Evolutionary conservation across 768 basidiomycete genomes (phyloP).

Genomic region (Lactifluus subvellereus): DNA sequence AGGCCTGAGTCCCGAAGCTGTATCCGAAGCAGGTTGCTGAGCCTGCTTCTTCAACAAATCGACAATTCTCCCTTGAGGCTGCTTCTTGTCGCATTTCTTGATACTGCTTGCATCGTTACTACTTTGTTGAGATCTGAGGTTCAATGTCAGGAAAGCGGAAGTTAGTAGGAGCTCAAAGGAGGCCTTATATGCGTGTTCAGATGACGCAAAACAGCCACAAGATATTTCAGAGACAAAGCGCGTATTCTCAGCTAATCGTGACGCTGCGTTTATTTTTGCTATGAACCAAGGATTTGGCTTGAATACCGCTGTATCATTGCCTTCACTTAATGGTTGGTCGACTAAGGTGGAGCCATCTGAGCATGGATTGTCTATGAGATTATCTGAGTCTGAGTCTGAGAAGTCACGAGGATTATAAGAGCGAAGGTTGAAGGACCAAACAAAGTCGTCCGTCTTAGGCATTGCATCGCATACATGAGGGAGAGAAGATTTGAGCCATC

Average conservation of each 20-base stretch:
- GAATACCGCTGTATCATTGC: conserved; percentile 46
- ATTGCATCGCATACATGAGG: not conserved
- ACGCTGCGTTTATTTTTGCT: conserved; percentile 69
- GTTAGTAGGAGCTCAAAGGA: not conserved
- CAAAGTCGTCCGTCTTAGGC: conserved; percentile 14
- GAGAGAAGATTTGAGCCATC: no score
- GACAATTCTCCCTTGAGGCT: conserved; percentile 34
- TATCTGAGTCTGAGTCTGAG: conserved; percentile 23
- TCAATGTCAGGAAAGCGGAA: not conserved
- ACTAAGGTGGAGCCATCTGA: conserved; percentile 20
- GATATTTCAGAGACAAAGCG: not conserved
- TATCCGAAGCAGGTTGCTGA: conserved; percentile 13
- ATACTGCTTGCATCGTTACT: not conserved
- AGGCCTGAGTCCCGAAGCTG: conserved; percentile 13
- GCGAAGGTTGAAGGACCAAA: conserved; percentile 33
- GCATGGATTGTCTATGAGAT: conserved; percentile 6
- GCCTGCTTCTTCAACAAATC: conserved; percentile 45
- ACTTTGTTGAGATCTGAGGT: not conserved
- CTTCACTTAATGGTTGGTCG: conserved; percentile 42
- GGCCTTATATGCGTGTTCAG: conserved; percentile 2
- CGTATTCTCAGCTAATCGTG: conserved; percentile 33
- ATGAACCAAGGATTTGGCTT: conserved; percentile 78
- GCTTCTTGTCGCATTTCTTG: conserved; percentile 12
- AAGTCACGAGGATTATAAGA: conserved; percentile 25
- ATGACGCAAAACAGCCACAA: not conserved